Evolutionary conservation across 805 yeast species (phyloP).

Genomic region (Wilhelminamyces savonicus): DNA sequence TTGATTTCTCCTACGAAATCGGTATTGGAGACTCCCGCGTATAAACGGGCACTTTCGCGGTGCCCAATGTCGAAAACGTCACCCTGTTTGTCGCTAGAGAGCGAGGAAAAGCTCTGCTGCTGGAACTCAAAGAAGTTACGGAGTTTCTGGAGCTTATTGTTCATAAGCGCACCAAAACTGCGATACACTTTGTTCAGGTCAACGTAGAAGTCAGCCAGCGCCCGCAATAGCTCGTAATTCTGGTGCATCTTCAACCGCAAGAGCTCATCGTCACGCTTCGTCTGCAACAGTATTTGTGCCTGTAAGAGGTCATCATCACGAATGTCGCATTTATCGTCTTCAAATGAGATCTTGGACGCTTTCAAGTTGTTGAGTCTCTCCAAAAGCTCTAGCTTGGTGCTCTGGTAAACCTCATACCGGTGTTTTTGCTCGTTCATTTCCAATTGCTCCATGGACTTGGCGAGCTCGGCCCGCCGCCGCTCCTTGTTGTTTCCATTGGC

Average conservation of each 20-base stretch:
- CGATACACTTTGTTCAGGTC: conserved; percentile 31
- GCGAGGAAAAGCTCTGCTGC: conserved; percentile 9
- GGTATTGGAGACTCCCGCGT: conserved; percentile 18
- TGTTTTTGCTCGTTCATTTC: conserved; percentile 10
- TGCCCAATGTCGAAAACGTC: conserved; percentile 10
- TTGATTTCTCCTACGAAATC: conserved; percentile 26
- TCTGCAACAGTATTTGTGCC: conserved; percentile 12
- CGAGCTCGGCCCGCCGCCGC: conserved; percentile 16
- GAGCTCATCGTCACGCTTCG: conserved; percentile 26
- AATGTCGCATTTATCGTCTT: neutral
- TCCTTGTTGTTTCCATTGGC: conserved; percentile 15
- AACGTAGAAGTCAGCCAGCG: conserved; percentile 26
- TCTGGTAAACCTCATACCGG: conserved; percentile 13
- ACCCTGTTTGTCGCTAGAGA: conserved; percentile 11
- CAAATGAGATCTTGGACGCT: conserved; percentile 17
- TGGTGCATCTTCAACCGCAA: conserved; percentile 23
- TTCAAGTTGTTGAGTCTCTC: conserved; percentile 18
- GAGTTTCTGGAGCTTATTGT: conserved; percentile 32
- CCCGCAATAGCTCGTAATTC: conserved; percentile 27
- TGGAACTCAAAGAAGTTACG: conserved; percentile 35
- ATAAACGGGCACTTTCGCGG: conserved; percentile 22
- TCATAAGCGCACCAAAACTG: conserved; percentile 19
- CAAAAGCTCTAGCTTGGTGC: conserved; percentile 18
- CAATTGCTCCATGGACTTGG: conserved; percentile 9
- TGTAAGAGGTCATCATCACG: conserved; percentile 23